Evolutionary conservation across 306 rosid species (phyloP).

Genomic region (Dryas octopetala): DNA sequence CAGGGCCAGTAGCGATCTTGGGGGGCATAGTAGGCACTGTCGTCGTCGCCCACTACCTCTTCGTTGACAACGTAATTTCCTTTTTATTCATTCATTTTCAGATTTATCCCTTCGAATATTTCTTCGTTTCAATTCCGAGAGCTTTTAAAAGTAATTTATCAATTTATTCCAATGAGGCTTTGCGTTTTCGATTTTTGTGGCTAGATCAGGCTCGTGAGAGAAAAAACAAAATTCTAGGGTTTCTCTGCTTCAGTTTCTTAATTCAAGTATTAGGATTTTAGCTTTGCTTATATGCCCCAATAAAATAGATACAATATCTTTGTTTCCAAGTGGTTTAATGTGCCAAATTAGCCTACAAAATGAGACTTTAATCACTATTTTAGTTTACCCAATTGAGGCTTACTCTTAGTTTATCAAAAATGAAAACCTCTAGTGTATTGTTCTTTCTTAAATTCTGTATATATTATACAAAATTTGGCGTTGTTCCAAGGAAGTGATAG

Average conservation of each 20-base stretch:
- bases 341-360: not conserved
- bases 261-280: not conserved
- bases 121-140: not conserved
- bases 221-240: not conserved
- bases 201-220: not conserved
- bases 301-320: too few relatives aligned
- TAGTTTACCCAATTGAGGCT: not conserved
- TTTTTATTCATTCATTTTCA: not conserved
- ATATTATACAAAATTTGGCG: too few relatives aligned
- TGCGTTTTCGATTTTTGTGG: not conserved
- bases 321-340: not conserved
- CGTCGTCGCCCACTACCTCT: slow-evolving; percentile 44
- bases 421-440: too few relatives aligned
- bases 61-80: slow-evolving; percentile 38
- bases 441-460: too few relatives aligned
- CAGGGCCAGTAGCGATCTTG: slow-evolving; percentile 50
- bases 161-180: not conserved
- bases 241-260: not conserved
- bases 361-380: not conserved
- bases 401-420: not conserved
- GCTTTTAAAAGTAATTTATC: not conserved
- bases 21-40: slow-evolving; percentile 66
- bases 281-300: not conserved
- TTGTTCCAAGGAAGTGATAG: too few relatives aligned
- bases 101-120: not conserved